Base-by-base conservation (phyloP, 75 land plant genomes). In the Sequoiadendron giganteum region DNA sequence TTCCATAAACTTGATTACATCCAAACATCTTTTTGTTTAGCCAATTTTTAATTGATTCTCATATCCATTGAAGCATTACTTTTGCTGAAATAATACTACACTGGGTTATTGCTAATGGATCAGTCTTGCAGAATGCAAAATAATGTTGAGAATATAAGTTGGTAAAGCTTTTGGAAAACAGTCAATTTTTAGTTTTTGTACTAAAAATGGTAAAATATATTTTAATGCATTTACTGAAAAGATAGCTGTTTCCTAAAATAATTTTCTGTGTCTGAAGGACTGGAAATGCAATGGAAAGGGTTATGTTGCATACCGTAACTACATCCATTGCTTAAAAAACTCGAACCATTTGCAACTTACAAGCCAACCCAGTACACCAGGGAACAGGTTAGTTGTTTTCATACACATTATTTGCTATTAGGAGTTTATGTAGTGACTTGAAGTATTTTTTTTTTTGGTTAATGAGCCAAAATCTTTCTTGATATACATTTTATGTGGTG, bases 261-360 rank as follows among this genome's bases (percentile, higher is more conserved):
- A 30, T 84, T 84, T 39, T 49, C 10, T 85, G 68, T 55, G 30
- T 54, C 25, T 54, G 10, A 90, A 96, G 98, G 92, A 91, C 68
- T 98, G 99, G 99, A 92, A 94, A 87, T 95, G 99, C 92, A 98
- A 98, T 91, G 97, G 95, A 61, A 91, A 87, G 80, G 97, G 95
- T 11, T 98, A 98, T 89, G 95, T 90, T 15, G 95, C 95, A 1
- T 97, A 93, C 75, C 94, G 97, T 11, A 93, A 95, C 73, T 98
- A 87, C 87, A 97, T 98, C 25, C 91, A 89, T 32, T 91, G 92
- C 87, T 93, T 94, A 40, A 93, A 93, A 84, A 91, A 92, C 87
- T 91, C 92, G 90, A 95, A 96, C 45, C 92, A 85, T 8, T 87
- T 83, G 75, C 92, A 88, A 9, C 40, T 85, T 78, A 85, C 93